Percentiles rank a stretch among this genome's conserved stretches.
phyloP scores from a whole-genome alignment of 139 green algal species.

The Coccomyxa sp. region DNA sequence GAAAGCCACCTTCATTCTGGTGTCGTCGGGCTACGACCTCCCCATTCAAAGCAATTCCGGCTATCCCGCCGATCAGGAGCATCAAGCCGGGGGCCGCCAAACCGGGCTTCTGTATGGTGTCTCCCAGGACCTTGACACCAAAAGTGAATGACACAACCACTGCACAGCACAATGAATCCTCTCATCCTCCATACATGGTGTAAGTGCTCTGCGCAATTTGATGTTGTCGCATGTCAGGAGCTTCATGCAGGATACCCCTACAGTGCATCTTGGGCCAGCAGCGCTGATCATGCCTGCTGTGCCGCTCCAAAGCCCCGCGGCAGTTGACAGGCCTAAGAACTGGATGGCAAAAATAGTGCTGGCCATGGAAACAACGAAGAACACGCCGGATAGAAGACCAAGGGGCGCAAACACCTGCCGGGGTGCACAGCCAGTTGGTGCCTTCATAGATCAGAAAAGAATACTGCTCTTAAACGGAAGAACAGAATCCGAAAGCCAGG shows the following conservation, averaged over 20 bases:
- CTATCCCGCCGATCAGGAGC: constrained; percentile 19
- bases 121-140: constrained; percentile 11
- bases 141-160: constrained; percentile 24
- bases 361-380: constrained; percentile 18
- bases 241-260: not conserved
- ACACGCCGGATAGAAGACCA: constrained; percentile 18
- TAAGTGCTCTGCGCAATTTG: not conserved
- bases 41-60: constrained; percentile 10
- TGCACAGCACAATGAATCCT: not conserved
- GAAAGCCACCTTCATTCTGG: not conserved
- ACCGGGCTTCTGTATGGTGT: not conserved
- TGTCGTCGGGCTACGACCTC: not conserved
- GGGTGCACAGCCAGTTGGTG: not conserved
- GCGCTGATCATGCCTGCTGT: not conserved
- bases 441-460: not conserved
- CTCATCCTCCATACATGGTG: not conserved
- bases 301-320: constrained; percentile 28
- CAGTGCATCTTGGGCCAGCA: not conserved
- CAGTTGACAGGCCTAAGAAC: constrained; percentile 15
- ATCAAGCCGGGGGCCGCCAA: constrained; percentile 7
- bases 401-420: constrained; percentile 18
- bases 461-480: not conserved
- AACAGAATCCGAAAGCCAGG: not conserved
- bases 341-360: constrained; percentile 20
- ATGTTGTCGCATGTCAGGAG: too few species aligned